A percentile compares a stretch with the other conserved stretches of the same genome.
These are phyloP conservation scores for Scheffersomyces lignosus DNA, from an alignment of 805 yeast species.

Conservation along the genomic window DNA sequence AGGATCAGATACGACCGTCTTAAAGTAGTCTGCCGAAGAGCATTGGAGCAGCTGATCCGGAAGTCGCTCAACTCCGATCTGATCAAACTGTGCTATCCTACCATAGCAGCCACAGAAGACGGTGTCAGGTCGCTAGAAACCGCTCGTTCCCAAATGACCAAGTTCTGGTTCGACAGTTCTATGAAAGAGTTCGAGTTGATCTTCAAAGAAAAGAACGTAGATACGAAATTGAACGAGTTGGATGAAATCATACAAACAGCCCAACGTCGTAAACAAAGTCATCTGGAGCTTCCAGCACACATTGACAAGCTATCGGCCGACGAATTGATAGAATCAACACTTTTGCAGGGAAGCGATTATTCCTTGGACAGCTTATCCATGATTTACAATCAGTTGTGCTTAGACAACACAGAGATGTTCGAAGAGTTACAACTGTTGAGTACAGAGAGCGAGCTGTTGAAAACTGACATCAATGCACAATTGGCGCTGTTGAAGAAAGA, in stretches of 20 bases:
- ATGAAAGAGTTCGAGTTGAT: slow-evolving; percentile 55
- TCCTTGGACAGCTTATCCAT: slow-evolving; percentile 28
- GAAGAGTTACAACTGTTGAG: slow-evolving; percentile 21
- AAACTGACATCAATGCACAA: slow-evolving; percentile 19
- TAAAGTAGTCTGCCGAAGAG: slow-evolving; percentile 50
- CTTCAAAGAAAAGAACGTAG: slow-evolving; percentile 47
- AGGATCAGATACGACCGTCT: slow-evolving; percentile 50
- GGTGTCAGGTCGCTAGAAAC: slow-evolving; percentile 46
- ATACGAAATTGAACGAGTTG: slow-evolving; percentile 43
- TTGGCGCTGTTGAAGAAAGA: slow-evolving; percentile 22
- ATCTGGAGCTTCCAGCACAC: slow-evolving; percentile 9
- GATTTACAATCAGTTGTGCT: slow-evolving; percentile 37
- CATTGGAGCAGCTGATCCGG: slow-evolving; percentile 52
- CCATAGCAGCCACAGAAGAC: slow-evolving; percentile 43
- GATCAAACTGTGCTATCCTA: slow-evolving; percentile 55
- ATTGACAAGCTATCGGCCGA: slow-evolving; percentile 30
- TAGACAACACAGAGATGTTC: slow-evolving; percentile 33
- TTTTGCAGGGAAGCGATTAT: slow-evolving; percentile 18
- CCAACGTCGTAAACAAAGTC: slow-evolving; percentile 20
- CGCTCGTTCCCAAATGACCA: slow-evolving; percentile 52
- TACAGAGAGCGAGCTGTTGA: slow-evolving; percentile 19
- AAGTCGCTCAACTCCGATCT: slow-evolving; percentile 52
- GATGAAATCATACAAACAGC: slow-evolving; percentile 50
- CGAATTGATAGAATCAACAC: slow-evolving; percentile 33
- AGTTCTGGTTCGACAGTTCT: slow-evolving; percentile 51